Percentiles rank a stretch among this genome's conserved stretches.
These are phyloP conservation scores for Pythium scleroteichum DNA, from an alignment of 352 stramenopile species.

Conservation along the genomic window DNA sequence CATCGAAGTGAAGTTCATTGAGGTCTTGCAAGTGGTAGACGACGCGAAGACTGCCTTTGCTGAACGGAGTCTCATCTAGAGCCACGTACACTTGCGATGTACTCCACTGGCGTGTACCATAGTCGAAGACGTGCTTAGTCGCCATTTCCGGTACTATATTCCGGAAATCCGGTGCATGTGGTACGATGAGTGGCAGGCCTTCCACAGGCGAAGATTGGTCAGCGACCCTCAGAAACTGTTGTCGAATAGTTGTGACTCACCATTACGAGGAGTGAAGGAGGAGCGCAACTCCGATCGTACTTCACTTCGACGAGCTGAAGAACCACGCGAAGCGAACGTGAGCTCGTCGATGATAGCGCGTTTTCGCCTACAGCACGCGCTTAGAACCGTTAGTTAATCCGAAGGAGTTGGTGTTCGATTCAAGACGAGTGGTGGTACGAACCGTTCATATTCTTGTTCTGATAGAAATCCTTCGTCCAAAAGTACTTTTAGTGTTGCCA, in stretches of 20 bases:
- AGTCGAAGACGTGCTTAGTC: slow-evolving; percentile 83
- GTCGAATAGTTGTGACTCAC: slow-evolving; percentile 12
- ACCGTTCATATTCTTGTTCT: slow-evolving; percentile 78
- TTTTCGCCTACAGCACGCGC: slow-evolving; percentile 47
- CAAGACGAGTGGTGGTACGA: not conserved
- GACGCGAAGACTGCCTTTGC: slow-evolving; percentile 76
- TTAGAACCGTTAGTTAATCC: no score
- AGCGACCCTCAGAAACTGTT: no score
- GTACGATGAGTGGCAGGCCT: slow-evolving; percentile 77
- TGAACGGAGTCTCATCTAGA: slow-evolving; percentile 82
- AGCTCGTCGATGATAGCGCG: slow-evolving; percentile 74
- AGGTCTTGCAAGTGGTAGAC: slow-evolving; percentile 82
- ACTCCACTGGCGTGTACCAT: slow-evolving; percentile 70
- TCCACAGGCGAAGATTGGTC: not conserved
- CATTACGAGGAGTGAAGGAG: slow-evolving; percentile 23
- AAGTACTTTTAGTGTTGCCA: slow-evolving; percentile 72
- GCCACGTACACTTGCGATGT: slow-evolving; percentile 67
- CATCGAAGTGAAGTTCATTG: slow-evolving; percentile 32
- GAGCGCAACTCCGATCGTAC: slow-evolving; percentile 24
- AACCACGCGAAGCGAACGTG: slow-evolving; percentile 43
- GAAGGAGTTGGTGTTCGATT: no score
- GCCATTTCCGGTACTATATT: slow-evolving; percentile 57
- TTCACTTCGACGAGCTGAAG: slow-evolving; percentile 24
- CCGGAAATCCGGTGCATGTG: slow-evolving; percentile 69
- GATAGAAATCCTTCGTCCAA: slow-evolving; percentile 82